Conservation (phyloP, 768 basidiomycete genomes). For the Trametes punicea region DNA sequence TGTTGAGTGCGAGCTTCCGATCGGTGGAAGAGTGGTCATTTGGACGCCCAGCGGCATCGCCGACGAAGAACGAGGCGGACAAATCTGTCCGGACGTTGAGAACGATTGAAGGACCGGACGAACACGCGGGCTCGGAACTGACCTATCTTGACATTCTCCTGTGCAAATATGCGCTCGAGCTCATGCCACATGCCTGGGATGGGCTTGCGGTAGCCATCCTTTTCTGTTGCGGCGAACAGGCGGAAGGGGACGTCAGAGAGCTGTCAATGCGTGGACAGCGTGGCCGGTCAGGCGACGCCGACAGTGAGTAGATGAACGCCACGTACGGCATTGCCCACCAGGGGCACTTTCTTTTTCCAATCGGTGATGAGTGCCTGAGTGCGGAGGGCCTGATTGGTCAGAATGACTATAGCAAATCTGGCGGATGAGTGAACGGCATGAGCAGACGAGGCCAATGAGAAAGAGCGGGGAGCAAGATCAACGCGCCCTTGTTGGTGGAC, state of each 20-base stretch:
- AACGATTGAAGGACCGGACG: neutral
- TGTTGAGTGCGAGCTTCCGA: constrained; percentile 80
- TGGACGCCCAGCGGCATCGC: constrained; percentile 84
- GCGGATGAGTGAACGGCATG: neutral
- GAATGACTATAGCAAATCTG: constrained; percentile 69
- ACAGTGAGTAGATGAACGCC: neutral
- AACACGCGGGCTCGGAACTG: constrained; percentile 15
- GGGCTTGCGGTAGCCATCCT: constrained; percentile 81
- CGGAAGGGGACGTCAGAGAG: constrained; percentile 72
- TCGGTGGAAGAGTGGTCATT: constrained; percentile 80
- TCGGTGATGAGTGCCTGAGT: constrained; percentile 44
- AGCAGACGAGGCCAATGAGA: neutral
- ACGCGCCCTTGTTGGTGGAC: constrained; percentile 58
- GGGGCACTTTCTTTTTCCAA: constrained; percentile 77
- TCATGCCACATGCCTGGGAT: constrained; percentile 85
- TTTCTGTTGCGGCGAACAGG: constrained; percentile 71
- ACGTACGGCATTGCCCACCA: constrained; percentile 61
- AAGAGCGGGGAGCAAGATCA: neutral
- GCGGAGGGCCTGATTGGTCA: constrained; percentile 74
- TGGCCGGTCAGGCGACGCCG: neutral
- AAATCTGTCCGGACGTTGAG: constrained; percentile 50
- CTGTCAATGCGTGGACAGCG: constrained; percentile 36
- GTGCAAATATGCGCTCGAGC: constrained; percentile 56
- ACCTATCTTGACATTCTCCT: constrained; percentile 66
- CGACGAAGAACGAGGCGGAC: constrained; percentile 69